These are phyloP conservation scores for Nakazawaea peltata DNA, from an alignment of 805 yeast species.

Conservation along the genomic window DNA sequence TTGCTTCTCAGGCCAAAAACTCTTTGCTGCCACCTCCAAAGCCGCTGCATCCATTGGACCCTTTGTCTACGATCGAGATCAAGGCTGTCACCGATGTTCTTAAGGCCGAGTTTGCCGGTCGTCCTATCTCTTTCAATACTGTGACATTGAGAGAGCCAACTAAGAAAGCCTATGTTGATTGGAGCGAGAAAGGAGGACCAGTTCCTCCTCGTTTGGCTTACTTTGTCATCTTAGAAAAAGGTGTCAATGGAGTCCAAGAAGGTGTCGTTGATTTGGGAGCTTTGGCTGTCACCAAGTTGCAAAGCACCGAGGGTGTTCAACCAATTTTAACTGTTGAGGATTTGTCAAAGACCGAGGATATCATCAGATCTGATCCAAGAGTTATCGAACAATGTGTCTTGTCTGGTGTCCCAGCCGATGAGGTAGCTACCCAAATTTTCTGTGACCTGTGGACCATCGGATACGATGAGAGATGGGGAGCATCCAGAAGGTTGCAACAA, in stretches of 20 bases:
- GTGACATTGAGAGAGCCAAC: conserved; percentile 66
- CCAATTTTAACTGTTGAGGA: conserved; percentile 72
- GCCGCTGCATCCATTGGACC: conserved; percentile 66
- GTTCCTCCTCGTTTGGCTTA: conserved; percentile 63
- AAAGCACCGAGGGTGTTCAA: conserved; percentile 52
- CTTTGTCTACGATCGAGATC: conserved; percentile 58
- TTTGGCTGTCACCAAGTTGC: conserved; percentile 36
- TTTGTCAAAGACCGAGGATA: conserved; percentile 50
- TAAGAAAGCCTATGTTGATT: conserved; percentile 51
- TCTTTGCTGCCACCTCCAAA: conserved; percentile 43
- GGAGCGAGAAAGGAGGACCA: conserved; percentile 58
- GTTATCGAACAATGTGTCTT: conserved; percentile 68
- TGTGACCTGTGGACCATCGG: conserved; percentile 67
- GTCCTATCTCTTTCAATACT: conserved; percentile 50
- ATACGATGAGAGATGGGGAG: conserved; percentile 67
- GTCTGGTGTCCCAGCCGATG: conserved; percentile 57
- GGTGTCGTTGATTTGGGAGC: conserved; percentile 57
- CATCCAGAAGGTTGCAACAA: conserved; percentile 67
- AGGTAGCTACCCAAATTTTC: conserved; percentile 47
- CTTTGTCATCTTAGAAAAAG: conserved; percentile 53
- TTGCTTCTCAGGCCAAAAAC: conserved; percentile 54
- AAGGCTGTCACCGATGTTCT: conserved; percentile 46
- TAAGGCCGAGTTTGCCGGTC: conserved; percentile 37
- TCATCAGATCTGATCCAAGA: conserved; percentile 60
- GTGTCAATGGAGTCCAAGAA: conserved; percentile 57